A percentile compares a stretch with the other conserved stretches of the same genome.
These are phyloP conservation scores for Taphrina flavorubra DNA, from an alignment of 1,139 yeast genomes.

Conservation along the genomic window DNA sequence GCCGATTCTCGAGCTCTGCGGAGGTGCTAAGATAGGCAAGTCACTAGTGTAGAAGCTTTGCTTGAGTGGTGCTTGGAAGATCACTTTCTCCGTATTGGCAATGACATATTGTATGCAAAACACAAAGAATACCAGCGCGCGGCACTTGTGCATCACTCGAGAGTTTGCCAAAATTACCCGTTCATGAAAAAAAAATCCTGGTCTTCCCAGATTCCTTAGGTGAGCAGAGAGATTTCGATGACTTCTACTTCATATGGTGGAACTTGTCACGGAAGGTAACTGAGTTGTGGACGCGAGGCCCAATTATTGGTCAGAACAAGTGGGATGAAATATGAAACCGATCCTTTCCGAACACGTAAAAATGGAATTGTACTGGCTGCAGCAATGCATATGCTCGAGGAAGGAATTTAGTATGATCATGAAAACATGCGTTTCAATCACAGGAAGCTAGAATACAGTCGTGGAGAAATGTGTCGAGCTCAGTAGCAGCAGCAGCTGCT, in stretches of 20 bases:
- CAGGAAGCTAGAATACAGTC: too few relatives aligned
- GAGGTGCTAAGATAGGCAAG: conserved; percentile 8
- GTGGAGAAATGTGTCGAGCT: too few relatives aligned
- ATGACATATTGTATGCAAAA: not conserved
- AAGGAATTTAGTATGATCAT: too few relatives aligned
- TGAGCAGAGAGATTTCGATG: not conserved
- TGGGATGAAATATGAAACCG: conserved; percentile 9
- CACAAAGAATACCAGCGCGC: not conserved
- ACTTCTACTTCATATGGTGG: conserved; percentile 4
- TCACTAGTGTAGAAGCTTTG: not conserved
- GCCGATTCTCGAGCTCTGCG: conserved; percentile 14
- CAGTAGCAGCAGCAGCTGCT: too few relatives aligned
- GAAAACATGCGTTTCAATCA: too few relatives aligned
- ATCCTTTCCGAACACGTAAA: not conserved
- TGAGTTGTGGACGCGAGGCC: not conserved
- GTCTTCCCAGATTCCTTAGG: not conserved
- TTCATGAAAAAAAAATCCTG: not conserved
- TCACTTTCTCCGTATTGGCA: conserved; percentile 32
- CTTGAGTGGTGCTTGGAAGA: conserved; percentile 24
- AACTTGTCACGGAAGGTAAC: not conserved
- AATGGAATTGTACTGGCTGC: not conserved
- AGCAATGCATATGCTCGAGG: too few relatives aligned
- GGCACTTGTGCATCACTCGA: not conserved
- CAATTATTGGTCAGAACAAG: conserved; percentile 1
- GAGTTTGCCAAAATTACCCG: not conserved